Base-by-base conservation (phyloP, 768 basidiomycete species). In the Termitomyces sp. region DNA sequence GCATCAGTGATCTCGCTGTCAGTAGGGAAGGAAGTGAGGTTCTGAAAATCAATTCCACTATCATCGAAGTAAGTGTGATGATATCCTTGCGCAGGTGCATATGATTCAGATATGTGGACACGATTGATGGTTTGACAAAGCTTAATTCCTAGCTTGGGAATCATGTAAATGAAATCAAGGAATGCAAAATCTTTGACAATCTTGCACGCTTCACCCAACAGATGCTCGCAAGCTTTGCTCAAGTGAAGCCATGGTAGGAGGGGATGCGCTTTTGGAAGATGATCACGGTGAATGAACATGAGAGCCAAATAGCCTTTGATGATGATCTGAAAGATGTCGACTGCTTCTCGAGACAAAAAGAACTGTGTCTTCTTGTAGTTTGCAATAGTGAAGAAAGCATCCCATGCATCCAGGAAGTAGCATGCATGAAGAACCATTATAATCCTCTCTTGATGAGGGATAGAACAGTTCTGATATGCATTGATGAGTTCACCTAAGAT, bases 401-500 rank as follows among this genome's bases (percentile, higher is more conserved):
- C 33, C 76, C 76, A 76, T 0, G 60, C 26, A 0, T 72, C 57
- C 1, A 74, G 48, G 60, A 76, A 77, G 53, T 63, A 74, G 1
- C 48, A 57, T 1, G 71, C 67, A 4, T 72, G 65, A 0, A 77
- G 60, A 5, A 67, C 69, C 45, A 76, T 64, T 33, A 68, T 58
- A 12, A 73, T 48, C 1, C 71, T 69, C 3, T 68, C 67, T 8
- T 26, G 12, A 53, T 71, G 70, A 5, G 39, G 5, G 2, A 76
- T 66, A 6, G 39, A 22, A 0, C 71, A 65, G 52, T 69, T 77
- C 49, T 77, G 76, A 44, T 71, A 76, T 0, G 75, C 73, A 58
- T 79, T 74, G 13, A 72, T 49, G 0, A 76, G 60, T 46, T 79
- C 73, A 0, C 74, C 75, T 36, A 74, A 69, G 16, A 79, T 59